These are phyloP conservation scores for Leucosporidium yakuticum DNA, from an alignment of 768 basidiomycete genomes.

Conservation along the genomic window DNA sequence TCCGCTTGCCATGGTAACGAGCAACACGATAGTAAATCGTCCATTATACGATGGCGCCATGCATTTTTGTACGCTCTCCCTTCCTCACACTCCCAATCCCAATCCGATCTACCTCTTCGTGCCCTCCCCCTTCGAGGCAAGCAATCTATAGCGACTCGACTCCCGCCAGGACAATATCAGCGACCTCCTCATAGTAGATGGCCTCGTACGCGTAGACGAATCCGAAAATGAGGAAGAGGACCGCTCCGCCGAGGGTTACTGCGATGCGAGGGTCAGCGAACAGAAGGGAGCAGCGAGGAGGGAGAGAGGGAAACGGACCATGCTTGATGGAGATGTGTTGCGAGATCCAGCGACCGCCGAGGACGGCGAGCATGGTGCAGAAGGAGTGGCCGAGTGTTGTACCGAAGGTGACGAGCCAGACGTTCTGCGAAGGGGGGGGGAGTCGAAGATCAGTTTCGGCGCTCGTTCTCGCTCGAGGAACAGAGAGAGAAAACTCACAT, in stretches of 20 bases:
- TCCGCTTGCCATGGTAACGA: no score
- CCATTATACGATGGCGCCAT: no score
- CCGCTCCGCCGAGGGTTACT: constrained; percentile 80
- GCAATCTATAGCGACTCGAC: no score
- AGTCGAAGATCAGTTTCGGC: constrained; percentile 2
- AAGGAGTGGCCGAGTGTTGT: constrained; percentile 80
- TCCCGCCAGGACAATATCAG: no score
- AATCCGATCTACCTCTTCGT: no score
- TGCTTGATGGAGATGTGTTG: constrained; percentile 94
- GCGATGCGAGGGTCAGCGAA: constrained; percentile 1
- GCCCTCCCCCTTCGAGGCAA: no score
- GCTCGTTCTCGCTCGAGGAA: background rate
- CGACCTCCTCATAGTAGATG: constrained; percentile 13
- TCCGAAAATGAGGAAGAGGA: constrained; percentile 76
- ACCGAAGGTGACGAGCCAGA: constrained; percentile 81
- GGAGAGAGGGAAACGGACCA: constrained; percentile 51
- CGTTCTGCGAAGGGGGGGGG: constrained; percentile 55
- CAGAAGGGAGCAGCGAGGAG: background rate
- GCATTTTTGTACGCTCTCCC: no score
- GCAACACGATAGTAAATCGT: no score
- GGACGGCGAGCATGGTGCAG: constrained; percentile 82
- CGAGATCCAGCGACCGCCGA: constrained; percentile 87
- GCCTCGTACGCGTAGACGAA: constrained; percentile 39
- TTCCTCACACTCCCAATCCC: no score
- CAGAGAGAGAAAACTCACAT: constrained; percentile 56